These are phyloP conservation scores for Plasmodium vivax DNA, from an alignment of 169 alveolate species.

Conservation along the genomic window DNA sequence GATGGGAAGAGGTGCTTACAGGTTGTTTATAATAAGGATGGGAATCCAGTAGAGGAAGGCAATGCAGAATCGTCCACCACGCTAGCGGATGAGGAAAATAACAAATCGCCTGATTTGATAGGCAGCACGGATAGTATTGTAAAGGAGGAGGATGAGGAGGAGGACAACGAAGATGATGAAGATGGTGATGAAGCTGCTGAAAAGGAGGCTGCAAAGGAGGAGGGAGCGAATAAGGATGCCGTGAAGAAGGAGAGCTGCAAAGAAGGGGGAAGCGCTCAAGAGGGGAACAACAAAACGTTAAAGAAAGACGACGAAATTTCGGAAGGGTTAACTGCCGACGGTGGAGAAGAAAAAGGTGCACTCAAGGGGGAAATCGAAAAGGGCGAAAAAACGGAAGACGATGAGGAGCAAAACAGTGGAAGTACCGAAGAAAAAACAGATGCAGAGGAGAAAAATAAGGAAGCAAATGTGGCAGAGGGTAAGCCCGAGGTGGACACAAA, in stretches of 20 bases:
- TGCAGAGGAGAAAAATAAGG: conserved; percentile 38
- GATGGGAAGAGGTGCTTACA: conserved; percentile 81
- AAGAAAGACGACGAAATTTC: conserved; percentile 34
- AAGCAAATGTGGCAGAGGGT: neutral
- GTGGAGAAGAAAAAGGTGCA: conserved; percentile 5
- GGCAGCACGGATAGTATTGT: neutral
- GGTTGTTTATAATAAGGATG: conserved; percentile 79
- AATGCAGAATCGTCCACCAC: neutral
- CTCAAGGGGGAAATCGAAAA: conserved; percentile 13
- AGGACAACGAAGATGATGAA: neutral
- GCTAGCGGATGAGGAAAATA: conserved; percentile 20
- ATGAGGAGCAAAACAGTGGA: neutral
- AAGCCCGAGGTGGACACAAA: neutral
- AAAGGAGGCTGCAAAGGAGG: neutral
- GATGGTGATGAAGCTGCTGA: neutral
- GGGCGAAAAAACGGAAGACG: conserved; percentile 39
- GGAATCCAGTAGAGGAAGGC: conserved; percentile 65
- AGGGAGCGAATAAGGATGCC: neutral
- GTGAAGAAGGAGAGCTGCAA: conserved; percentile 70
- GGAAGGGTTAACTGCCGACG: conserved; percentile 6
- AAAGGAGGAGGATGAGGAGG: neutral
- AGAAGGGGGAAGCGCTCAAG: conserved; percentile 3
- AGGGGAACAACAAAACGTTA: conserved; percentile 4
- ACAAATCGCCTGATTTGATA: neutral
- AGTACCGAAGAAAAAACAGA: neutral